Evolutionary conservation across 2,329 filamentous ascomycete genomes (phyloP).

Genomic region (Hypoxylon sp.): DNA sequence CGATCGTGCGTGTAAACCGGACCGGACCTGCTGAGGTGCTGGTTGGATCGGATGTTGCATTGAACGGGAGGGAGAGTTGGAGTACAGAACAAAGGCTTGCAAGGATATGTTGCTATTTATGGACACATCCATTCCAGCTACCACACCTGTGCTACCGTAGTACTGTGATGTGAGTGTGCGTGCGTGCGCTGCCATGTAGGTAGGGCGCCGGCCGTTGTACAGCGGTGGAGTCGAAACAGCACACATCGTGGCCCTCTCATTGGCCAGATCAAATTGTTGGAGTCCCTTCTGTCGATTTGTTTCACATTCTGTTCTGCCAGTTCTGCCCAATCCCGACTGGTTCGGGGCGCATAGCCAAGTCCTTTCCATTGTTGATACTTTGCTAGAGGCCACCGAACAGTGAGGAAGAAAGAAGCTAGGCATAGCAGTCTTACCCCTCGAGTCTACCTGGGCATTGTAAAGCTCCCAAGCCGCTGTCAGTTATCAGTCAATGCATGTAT

Average conservation of each 20-base stretch:
- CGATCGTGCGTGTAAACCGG: constrained; percentile 12
- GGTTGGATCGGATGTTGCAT: constrained; percentile 36
- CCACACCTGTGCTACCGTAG: no score
- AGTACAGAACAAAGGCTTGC: constrained; percentile 12
- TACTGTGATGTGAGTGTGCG: no score
- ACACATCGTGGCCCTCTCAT: constrained; percentile 10
- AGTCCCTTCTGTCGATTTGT: constrained; percentile 30
- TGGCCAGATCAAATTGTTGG: constrained; percentile 21
- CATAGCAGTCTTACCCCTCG: neutral
- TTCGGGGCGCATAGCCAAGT: constrained; percentile 3
- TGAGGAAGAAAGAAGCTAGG: neutral
- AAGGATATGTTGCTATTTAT: constrained; percentile 33
- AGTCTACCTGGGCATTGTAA: neutral
- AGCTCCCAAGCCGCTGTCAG: no score
- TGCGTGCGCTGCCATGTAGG: no score
- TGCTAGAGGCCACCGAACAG: neutral
- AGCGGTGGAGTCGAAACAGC: constrained; percentile 9
- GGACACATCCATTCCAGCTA: constrained; percentile 18
- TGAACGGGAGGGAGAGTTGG: constrained; percentile 29
- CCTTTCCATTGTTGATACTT: neutral
- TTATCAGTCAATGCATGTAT: no score
- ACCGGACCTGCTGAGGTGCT: constrained; percentile 21
- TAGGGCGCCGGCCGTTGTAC: constrained; percentile 26
- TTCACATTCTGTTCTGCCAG: constrained; percentile 33
- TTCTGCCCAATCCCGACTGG: constrained; percentile 22